phyloP scores from a whole-genome alignment of 495 filamentous ascomycete species.

The Trichocladium antarcticum region DNA sequence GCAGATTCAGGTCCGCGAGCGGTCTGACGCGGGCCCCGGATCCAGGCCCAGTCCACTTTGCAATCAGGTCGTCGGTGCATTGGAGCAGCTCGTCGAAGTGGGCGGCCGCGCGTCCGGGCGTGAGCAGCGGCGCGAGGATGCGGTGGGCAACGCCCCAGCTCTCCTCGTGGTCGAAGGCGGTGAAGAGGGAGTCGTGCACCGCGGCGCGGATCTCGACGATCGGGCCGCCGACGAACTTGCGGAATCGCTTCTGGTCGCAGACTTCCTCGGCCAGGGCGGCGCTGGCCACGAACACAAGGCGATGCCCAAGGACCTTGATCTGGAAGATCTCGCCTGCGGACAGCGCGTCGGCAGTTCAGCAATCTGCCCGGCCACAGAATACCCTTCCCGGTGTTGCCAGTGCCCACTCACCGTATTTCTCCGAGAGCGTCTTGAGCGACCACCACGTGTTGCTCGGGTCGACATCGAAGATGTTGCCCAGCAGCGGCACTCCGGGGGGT shows the following conservation, averaged over 20 bases:
- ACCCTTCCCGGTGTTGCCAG: no score
- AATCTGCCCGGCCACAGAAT: no score
- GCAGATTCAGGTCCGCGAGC: constrained; percentile 55
- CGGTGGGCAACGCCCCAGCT: constrained; percentile 64
- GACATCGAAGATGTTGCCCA: constrained; percentile 59
- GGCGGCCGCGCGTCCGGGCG: constrained; percentile 45
- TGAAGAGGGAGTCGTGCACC: constrained; percentile 57
- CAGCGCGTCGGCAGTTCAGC: neutral
- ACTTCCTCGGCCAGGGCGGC: constrained; percentile 53
- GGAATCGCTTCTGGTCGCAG: constrained; percentile 58
- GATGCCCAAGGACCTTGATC: constrained; percentile 41
- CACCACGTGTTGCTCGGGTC: constrained; percentile 50
- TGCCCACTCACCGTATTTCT: constrained; percentile 46
- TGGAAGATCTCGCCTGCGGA: constrained; percentile 54
- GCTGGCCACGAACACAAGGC: constrained; percentile 35
- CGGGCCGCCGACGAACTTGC: constrained; percentile 46
- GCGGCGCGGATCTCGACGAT: constrained; percentile 49
- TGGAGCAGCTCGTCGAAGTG: constrained; percentile 60
- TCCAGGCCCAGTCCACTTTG: constrained; percentile 56
- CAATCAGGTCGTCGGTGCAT: constrained; percentile 51
- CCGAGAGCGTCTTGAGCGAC: constrained; percentile 51
- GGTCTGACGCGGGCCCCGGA: constrained; percentile 41
- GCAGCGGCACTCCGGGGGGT: constrained; percentile 53
- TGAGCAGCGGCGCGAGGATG: constrained; percentile 57
- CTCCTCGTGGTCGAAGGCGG: constrained; percentile 49